These are phyloP conservation scores for Leishmania amazonensis DNA, from an alignment of 208 protist species.

Conservation along the genomic window DNA sequence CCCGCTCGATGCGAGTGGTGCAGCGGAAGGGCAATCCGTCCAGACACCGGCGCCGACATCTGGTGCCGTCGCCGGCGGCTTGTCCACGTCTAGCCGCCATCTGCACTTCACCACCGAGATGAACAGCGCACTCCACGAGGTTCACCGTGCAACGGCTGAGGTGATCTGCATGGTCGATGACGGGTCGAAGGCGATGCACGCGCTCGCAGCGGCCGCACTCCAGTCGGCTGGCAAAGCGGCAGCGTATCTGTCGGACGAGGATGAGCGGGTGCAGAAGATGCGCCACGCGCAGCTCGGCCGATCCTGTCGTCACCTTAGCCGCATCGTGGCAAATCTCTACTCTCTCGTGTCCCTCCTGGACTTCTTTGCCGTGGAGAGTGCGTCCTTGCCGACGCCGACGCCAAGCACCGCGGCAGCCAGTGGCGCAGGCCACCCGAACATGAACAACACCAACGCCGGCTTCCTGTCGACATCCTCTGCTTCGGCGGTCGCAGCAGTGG, in stretches of 20 bases:
- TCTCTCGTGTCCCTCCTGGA: slow-evolving; percentile 28
- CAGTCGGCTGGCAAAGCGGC: neutral
- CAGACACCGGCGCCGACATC: neutral
- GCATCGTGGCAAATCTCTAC: slow-evolving; percentile 28
- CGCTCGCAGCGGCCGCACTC: slow-evolving; percentile 2
- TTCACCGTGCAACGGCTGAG: slow-evolving; percentile 21
- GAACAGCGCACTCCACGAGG: slow-evolving; percentile 19
- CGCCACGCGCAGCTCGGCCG: slow-evolving; percentile 1
- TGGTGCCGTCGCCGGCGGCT: neutral
- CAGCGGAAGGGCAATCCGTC: neutral
- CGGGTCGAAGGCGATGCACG: slow-evolving; percentile 3
- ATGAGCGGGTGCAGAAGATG: neutral
- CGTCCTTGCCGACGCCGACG: neutral
- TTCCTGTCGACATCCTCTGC: neutral
- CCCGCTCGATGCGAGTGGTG: neutral
- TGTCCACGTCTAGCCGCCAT: neutral
- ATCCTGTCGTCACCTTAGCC: slow-evolving; percentile 13
- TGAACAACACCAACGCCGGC: neutral
- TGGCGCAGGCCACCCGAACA: neutral
- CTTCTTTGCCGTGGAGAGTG: slow-evolving; percentile 30
- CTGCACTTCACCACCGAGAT: slow-evolving; percentile 18
- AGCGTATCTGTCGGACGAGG: neutral
- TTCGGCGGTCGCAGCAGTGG: neutral
- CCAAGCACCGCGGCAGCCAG: neutral
- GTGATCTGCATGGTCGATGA: slow-evolving; percentile 5